Evolutionary conservation across 1,284 basidiomycete species (phyloP), one percentile per base, ranked within the genome.

Genomic region (Porodaedalea pini): DNA sequence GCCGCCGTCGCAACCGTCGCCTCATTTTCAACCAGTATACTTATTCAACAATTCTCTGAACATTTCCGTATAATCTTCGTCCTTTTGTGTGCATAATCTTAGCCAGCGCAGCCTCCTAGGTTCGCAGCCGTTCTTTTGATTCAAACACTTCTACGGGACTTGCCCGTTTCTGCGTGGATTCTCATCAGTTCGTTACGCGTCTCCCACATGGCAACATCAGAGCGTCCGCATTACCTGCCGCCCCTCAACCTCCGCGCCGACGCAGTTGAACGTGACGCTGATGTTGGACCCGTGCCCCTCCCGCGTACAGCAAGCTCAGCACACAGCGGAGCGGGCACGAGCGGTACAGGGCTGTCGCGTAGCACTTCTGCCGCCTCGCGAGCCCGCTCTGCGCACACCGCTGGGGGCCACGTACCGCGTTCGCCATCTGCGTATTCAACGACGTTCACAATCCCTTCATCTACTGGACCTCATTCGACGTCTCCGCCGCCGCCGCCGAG

Each of bases 401-500:
- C 15, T 32, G 19, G 21, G 34, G 51, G 58, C 17, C 48, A 60
- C 39, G 54, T 40, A 23, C 58, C 58, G 6, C 54, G 48, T 25
- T 60, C 58, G 2, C 54, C 57, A 4, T 49, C 57, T 11, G 51
- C 34, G 13, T 50, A 60, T 39, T 52, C 54, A 2, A 48, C 53
- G 21, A 52, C 47, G 19, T 60, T 60, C 36, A 43, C 57, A 21
- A 23, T 55, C 21, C 39, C 57, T 27, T 55, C 53, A 4, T 23
- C 29, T 25, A 34, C 49, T 29, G 39, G 55, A 19, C 48, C 51
- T 13, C 43, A 52, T 43, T 45, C 58, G 8, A 19, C 43, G n/a
- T 44, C 50, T n/a, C 57, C 34, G 32, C 55, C 57, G 57, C 51
- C 45, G 25, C n/a, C 41, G 25, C 59, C 61, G 31, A 65, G 63